Evolutionary conservation across 2,329 filamentous ascomycete species (phyloP), one percentile per base, ranked within the genome.

Genomic region (Pezicula rhizophila): DNA sequence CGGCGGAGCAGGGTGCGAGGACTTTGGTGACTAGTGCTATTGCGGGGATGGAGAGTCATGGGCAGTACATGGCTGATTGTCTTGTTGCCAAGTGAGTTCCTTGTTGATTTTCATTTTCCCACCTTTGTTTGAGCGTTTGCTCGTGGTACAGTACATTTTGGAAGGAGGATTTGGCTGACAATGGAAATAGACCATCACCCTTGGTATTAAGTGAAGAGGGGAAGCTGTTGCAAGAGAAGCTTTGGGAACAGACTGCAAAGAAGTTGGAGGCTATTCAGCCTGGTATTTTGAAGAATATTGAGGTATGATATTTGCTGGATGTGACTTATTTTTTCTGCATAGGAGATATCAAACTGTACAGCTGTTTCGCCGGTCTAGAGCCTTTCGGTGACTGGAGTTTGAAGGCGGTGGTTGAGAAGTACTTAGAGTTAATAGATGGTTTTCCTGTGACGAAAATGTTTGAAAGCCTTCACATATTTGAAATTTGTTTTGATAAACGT

Each of bases 1-100:
- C 66, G 0, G 68, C 70, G 0, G 76, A 77, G 60, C 64, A 68
- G 4, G 74, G 76, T 2, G 68, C 65, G 47, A 65, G 76, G 11
- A 74, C 70, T 6, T 46, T 63, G 23, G 39, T 63, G 11, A 3
- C 55, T 77, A 28, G 64, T 78, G 2, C 60, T 65, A 70, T 61
- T 1, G 68, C 63, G 0, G 52, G 57, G 1, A 61, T 59, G 4
- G 71, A 72, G 49, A 65, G 64, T 2, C 70, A 78, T 51, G 76
- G 76, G 5, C 52, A 68, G 48, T 77, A 74, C 48, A 65, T 77
- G 59, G 60, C 57, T 2, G 64, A 73, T 61, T 49, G 63, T 11
- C 15, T 55, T 45, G 60, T 66, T 17, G 51, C 54, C 33, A 48
- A 54, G n/a, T 55, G 55, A 45, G 42, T 18, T 44, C 11, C 3